Conservation (phyloP, 2,329 filamentous ascomycete species). For the Clonostachys rhizophaga region DNA sequence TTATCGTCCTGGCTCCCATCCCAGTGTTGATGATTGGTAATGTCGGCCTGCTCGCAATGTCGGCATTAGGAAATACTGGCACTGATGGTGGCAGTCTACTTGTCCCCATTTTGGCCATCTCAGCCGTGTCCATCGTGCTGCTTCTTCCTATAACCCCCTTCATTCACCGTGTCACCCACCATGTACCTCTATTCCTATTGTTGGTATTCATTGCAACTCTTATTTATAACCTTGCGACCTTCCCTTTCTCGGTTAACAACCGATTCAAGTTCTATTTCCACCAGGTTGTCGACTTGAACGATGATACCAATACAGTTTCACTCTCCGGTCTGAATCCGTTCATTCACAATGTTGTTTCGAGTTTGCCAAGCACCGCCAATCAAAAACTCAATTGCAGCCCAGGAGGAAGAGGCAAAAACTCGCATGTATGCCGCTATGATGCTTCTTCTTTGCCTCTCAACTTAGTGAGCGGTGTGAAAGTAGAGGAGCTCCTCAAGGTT, state of each 20-base stretch:
- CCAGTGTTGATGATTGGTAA: constrained; percentile 74
- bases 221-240: constrained; percentile 80
- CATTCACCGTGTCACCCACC: constrained; percentile 79
- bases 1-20: constrained; percentile 75
- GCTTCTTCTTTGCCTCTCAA: constrained; percentile 57
- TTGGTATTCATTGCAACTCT: constrained; percentile 69
- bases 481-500: constrained; percentile 58
- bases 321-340: constrained; percentile 66
- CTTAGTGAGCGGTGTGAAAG: constrained; percentile 44
- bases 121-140: constrained; percentile 63
- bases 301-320: constrained; percentile 63
- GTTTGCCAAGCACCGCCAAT: constrained; percentile 67
- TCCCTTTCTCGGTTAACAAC: constrained; percentile 78
- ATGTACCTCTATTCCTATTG: constrained; percentile 74
- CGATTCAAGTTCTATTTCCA: constrained; percentile 85
- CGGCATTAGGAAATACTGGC: constrained; percentile 74
- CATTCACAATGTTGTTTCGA: constrained; percentile 59
- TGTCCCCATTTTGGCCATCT: constrained; percentile 66
- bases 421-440: constrained; percentile 59
- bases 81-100: constrained; percentile 75
- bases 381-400: constrained; percentile 50
- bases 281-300: constrained; percentile 74
- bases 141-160: constrained; percentile 78
- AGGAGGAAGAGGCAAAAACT: constrained; percentile 12
- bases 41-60: constrained; percentile 66